These are phyloP conservation scores for Begonia fuchsioides DNA, from an alignment of 306 rosid genomes.

Conservation along the genomic window DNA sequence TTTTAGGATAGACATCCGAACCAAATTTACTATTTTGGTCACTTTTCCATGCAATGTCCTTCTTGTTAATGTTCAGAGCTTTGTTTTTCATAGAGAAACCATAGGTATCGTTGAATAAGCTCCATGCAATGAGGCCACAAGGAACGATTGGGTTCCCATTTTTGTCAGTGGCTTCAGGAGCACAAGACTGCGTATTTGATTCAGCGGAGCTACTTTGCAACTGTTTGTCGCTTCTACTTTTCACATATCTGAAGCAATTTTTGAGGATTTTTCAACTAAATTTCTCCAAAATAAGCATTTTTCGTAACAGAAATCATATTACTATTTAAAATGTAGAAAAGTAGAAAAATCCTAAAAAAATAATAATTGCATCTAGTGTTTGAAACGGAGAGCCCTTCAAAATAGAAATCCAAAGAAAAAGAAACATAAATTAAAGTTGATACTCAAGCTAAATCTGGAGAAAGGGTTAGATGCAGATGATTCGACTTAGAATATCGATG, in stretches of 20 bases:
- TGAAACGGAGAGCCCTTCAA: too few species aligned
- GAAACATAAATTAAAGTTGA: too few species aligned
- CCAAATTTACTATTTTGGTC: conserved; percentile 51
- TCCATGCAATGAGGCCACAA: conserved; percentile 87
- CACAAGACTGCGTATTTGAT: conserved; percentile 15
- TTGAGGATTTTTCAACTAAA: too few species aligned
- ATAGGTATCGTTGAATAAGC: conserved; percentile 80
- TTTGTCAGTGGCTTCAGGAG: conserved; percentile 29
- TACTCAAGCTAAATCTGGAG: too few species aligned
- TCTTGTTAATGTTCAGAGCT: conserved; percentile 42
- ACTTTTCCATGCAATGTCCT: conserved; percentile 76
- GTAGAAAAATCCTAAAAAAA: too few species aligned
- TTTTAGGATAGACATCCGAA: conserved; percentile 61
- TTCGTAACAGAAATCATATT: too few species aligned
- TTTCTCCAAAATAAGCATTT: too few species aligned
- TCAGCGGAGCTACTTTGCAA: conserved; percentile 23
- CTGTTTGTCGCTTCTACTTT: conserved; percentile 52
- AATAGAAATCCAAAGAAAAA: too few species aligned
- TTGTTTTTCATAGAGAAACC: conserved; percentile 31
- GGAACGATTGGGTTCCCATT: conserved; percentile 44
- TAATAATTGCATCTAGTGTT: too few species aligned
- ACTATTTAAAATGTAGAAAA: too few species aligned
- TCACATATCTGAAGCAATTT: conserved; percentile 43
- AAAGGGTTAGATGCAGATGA: too few species aligned
- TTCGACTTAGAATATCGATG: too few species aligned